Conservation (phyloP, 345 rosid genomes). For the Bruguiera gymnorhiza region DNA sequence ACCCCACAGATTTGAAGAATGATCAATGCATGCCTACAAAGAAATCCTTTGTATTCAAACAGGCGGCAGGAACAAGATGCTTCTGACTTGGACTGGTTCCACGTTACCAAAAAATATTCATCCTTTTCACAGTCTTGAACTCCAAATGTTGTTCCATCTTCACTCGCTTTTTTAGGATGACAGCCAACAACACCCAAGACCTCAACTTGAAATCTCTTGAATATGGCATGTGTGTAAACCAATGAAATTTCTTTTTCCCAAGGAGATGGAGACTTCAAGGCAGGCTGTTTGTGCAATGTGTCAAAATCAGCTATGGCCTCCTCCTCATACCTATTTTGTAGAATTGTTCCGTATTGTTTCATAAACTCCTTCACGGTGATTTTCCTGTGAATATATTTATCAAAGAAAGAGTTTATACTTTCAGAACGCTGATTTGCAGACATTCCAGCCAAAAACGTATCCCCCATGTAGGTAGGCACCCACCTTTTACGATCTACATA, state of each 20-base stretch:
- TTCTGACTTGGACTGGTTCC: conserved; percentile 22
- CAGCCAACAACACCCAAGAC: conserved; percentile 29
- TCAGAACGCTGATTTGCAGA: conserved; percentile 27
- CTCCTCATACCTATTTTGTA: conserved; percentile 24
- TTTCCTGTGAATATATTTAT: conserved; percentile 26
- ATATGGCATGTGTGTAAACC: conserved; percentile 28
- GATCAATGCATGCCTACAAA: conserved; percentile 33
- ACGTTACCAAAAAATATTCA: conserved; percentile 16
- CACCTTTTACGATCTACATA: conserved; percentile 28
- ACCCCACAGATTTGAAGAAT: conserved; percentile 29
- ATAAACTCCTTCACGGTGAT: conserved; percentile 27
- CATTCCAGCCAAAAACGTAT: conserved; percentile 24
- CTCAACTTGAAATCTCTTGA: conserved; percentile 30
- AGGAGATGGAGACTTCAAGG: conserved; percentile 28
- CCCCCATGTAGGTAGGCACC: conserved; percentile 27
- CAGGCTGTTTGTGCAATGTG: conserved; percentile 27
- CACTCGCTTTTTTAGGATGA: conserved; percentile 27
- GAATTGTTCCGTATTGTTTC: conserved; percentile 26
- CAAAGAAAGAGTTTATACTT: conserved; percentile 26
- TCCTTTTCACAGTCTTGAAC: conserved; percentile 31
- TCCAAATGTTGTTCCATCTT: conserved; percentile 22
- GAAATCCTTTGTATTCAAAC: conserved; percentile 27
- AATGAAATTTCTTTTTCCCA: conserved; percentile 27
- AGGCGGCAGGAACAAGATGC: conserved; percentile 23
- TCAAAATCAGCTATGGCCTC: conserved; percentile 29